phyloP scores from a whole-genome alignment of 2,329 filamentous ascomycete genomes.

The Paecilomyces sp. region DNA sequence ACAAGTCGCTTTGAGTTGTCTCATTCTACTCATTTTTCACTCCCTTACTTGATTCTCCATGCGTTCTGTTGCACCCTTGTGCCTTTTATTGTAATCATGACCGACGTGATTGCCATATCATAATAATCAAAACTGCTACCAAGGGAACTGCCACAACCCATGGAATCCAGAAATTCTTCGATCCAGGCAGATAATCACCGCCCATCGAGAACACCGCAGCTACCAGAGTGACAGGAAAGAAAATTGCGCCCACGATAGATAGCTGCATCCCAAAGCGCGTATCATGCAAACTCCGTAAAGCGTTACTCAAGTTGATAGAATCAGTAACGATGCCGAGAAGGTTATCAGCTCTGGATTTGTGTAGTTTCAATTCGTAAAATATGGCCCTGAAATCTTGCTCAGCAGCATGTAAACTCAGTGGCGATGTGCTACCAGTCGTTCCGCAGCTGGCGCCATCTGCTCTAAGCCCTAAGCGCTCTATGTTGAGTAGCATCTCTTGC shows the following conservation, averaged over 20 bases:
- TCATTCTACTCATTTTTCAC: too few relatives aligned
- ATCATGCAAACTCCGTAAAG: neutral
- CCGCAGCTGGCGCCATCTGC: neutral
- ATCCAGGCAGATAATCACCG: neutral
- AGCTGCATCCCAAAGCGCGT: neutral
- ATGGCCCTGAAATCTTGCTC: neutral
- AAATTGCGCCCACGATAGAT: neutral
- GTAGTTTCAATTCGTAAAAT: neutral
- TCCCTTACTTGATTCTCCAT: too few relatives aligned
- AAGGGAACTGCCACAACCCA: neutral
- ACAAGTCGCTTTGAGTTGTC: too few relatives aligned
- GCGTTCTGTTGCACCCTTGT: too few relatives aligned
- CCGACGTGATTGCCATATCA: neutral
- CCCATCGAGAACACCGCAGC: neutral
- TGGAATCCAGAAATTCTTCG: neutral
- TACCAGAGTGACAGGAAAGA: neutral
- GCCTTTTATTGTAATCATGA: slow-evolving; percentile 11
- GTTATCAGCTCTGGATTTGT: neutral
- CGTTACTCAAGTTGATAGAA: neutral
- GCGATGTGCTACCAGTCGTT: neutral
- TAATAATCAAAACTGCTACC: neutral
- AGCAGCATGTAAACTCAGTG: neutral
- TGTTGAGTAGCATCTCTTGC: neutral
- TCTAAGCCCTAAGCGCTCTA: neutral
- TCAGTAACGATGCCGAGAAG: neutral